Percentiles rank a stretch among this genome's conserved stretches.
Conservation (phyloP, 768 basidiomycete species). For the Tylopilus cervinicoccineus region DNA sequence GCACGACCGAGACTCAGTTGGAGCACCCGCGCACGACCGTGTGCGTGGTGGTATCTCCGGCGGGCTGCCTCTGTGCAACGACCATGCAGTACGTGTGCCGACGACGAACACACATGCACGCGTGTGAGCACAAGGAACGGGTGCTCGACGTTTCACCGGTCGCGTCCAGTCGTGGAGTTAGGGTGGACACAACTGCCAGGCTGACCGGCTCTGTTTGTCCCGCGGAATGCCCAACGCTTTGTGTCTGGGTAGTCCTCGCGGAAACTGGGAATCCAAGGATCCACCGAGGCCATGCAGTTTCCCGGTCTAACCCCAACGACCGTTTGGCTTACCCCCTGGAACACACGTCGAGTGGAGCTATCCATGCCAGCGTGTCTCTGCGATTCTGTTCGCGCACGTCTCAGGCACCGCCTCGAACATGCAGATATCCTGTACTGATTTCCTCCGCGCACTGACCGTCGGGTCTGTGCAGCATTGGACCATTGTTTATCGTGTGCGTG, state of each 20-base stretch:
- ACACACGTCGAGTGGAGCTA: constrained; percentile 1
- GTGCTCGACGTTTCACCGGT: neutral
- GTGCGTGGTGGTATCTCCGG: no score
- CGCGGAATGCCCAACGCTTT: neutral
- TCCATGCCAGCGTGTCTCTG: no score
- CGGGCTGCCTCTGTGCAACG: no score
- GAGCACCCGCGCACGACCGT: neutral
- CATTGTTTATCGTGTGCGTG: constrained; percentile 54
- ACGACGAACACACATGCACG: neutral
- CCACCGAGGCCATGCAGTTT: neutral
- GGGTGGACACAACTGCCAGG: constrained; percentile 9
- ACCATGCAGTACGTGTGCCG: no score
- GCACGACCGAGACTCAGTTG: neutral
- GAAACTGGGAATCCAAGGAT: neutral
- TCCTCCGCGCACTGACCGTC: no score
- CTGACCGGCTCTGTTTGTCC: neutral
- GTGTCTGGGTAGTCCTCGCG: neutral
- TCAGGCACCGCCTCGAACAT: constrained; percentile 16
- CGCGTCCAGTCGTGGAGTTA: constrained; percentile 12
- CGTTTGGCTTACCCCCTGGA: neutral
- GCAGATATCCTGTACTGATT: no score
- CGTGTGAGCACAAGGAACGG: neutral
- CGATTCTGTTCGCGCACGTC: constrained; percentile 9
- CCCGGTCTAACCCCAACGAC: constrained; percentile 20
- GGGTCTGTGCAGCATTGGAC: no score